Base-by-base conservation (phyloP, 2,329 filamentous ascomycete species). In the Drechslera avenae region DNA sequence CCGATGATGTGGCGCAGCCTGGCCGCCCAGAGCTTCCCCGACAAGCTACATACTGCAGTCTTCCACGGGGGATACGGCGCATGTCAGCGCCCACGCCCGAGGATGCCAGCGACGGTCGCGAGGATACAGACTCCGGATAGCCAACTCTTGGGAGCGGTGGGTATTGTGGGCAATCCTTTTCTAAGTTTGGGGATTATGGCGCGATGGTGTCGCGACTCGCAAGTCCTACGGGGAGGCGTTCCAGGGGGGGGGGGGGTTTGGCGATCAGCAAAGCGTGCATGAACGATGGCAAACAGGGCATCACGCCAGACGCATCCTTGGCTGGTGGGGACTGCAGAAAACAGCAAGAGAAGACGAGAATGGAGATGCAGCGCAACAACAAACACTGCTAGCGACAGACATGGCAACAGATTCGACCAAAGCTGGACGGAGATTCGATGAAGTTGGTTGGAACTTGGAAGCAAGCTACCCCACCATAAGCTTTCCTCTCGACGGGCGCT, bases 401-500 rank as follows among this genome's bases (percentile, higher is more conserved):
- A 23, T 23, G 26, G 9, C 9, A 12, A 10, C 10, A 28, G 26
- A 13, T 28, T 4, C 7, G 26, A 12, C 7, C 9, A 10, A 28
- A 28, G 39, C 44, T 9, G 18, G 23, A 6, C 5, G 14, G 14
- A 46, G 26, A 39, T 35, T 30, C 21, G 36, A 47, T 35, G 45
- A 30, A 35, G 36, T 41, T 26, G n/a, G 21, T 23, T 23, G 6
- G 37, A 42, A 23, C 37, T 21, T 41, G 37, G 19, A 36, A 10
- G 37, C 12, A 12, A 47, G 14, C 17, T 44, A 36, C 42, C 42
- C 42, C 42, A 36, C 42, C 33, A 45, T n/a, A 19, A 46, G 34
- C 43, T 45, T 33, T 33, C 16, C 43, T 45, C 42, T 33, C 16
- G 33, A 45, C 41, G 12, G 3, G 16, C 23, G 39, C 37, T 42